Conservation (phyloP, 345 rosid genomes). For the Clausena lansium region DNA sequence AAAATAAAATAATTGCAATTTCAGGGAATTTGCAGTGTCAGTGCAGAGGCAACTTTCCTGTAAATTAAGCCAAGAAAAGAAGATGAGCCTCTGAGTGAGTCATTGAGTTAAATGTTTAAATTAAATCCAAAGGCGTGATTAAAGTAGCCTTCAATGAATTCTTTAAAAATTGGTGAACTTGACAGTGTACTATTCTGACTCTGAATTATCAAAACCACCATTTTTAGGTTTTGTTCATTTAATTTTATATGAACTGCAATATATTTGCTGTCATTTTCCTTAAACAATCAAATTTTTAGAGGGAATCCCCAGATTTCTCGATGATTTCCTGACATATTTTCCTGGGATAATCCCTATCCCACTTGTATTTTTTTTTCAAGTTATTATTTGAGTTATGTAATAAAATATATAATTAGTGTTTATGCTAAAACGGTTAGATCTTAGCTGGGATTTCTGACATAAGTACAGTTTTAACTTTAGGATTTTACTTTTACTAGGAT, state of each 20-base stretch:
- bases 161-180: background rate
- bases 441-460: slow-evolving; percentile 29
- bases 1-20: slow-evolving; percentile 4
- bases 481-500: slow-evolving; percentile 8
- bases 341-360: slow-evolving; percentile 12
- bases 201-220: slow-evolving; percentile 11
- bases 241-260: background rate
- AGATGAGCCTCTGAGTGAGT: background rate
- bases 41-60: slow-evolving; percentile 20
- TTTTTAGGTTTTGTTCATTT: background rate
- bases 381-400: background rate
- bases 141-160: slow-evolving; percentile 10
- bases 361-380: slow-evolving; percentile 1
- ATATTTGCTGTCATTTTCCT: slow-evolving; percentile 31
- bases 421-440: background rate
- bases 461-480: background rate
- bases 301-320: slow-evolving; percentile 39
- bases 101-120: background rate
- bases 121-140: slow-evolving; percentile 22
- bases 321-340: slow-evolving; percentile 37
- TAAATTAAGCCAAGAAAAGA: slow-evolving; percentile 17
- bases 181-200: slow-evolving; percentile 20
- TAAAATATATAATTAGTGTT: background rate
- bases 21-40: slow-evolving; percentile 31
- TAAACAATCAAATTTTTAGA: slow-evolving; percentile 16